phyloP scores from a whole-genome alignment of 1,139 yeast species.

The Yamadazyma atlantica region DNA sequence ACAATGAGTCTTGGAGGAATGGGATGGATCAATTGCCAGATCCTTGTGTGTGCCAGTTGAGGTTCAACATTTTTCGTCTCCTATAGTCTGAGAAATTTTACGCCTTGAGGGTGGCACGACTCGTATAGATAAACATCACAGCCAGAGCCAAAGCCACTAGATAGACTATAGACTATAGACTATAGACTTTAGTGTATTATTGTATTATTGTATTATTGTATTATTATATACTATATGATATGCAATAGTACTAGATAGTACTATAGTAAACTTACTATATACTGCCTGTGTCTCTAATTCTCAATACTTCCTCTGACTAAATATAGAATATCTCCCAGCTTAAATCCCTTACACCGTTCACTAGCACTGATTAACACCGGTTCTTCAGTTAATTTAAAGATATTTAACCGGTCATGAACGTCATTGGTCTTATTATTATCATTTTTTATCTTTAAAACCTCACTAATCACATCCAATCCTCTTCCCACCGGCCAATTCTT shows the following conservation, averaged over 20 bases:
- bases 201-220: no score
- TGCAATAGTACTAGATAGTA: no score
- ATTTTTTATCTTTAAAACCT: conserved; percentile 52
- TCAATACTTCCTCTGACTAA: conserved; percentile 31
- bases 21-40: not conserved
- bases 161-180: no score
- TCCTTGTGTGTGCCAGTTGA: not conserved
- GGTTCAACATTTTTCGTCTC: not conserved
- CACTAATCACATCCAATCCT: conserved; percentile 68
- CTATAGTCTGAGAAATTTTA: conserved; percentile 1
- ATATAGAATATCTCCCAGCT: conserved; percentile 41
- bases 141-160: no score
- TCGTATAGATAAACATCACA: no score
- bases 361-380: conserved; percentile 30
- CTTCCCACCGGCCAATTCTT: conserved; percentile 77
- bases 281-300: not conserved
- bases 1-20: no score
- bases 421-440: conserved; percentile 52
- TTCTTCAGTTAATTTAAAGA: conserved; percentile 36
- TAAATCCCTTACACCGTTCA: conserved; percentile 34
- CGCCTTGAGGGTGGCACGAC: conserved; percentile 2
- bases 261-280: not conserved
- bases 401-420: conserved; percentile 39
- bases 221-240: no score
- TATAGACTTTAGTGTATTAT: no score